These are phyloP conservation scores for Pascua guehoae DNA, from an alignment of 1,284 basidiomycete species.

Conservation along the genomic window DNA sequence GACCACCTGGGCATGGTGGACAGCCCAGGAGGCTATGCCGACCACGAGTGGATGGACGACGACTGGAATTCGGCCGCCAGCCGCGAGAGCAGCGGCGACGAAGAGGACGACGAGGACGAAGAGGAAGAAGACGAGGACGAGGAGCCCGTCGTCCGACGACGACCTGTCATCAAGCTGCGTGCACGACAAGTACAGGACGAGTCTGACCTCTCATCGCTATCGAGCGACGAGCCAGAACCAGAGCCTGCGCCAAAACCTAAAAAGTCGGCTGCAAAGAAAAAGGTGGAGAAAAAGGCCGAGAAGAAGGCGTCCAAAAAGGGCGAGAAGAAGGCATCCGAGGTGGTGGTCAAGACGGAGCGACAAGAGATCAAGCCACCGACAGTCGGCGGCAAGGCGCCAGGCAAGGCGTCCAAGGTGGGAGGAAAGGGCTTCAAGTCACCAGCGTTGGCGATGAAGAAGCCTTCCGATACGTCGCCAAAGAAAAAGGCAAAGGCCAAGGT, in stretches of 20 bases:
- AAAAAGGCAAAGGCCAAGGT: slow-evolving; percentile 12
- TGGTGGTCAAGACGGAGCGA: slow-evolving; percentile 6
- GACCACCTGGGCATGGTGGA: slow-evolving; percentile 38
- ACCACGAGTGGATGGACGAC: slow-evolving; percentile 22
- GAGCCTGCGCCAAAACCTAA: slow-evolving; percentile 8
- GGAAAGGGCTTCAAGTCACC: slow-evolving; percentile 21
- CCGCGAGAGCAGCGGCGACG: slow-evolving; percentile 27
- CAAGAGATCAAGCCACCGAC: no score
- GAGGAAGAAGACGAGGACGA: slow-evolving; percentile 13
- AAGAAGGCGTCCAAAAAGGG: slow-evolving; percentile 11
- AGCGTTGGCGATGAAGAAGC: slow-evolving; percentile 17
- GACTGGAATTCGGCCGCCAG: slow-evolving; percentile 29
- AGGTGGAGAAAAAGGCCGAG: slow-evolving; percentile 1
- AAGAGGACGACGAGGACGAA: slow-evolving; percentile 22
- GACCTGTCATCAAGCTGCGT: slow-evolving; percentile 9
- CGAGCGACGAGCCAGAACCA: slow-evolving; percentile 19
- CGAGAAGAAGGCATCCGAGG: slow-evolving; percentile 8
- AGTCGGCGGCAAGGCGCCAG: not conserved
- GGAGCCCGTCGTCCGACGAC: slow-evolving; percentile 5
- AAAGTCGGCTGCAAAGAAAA: slow-evolving; percentile 6
- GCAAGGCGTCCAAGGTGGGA: slow-evolving; percentile 12
- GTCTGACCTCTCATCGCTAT: slow-evolving; percentile 29
- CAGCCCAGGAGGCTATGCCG: slow-evolving; percentile 19
- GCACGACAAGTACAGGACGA: slow-evolving; percentile 20
- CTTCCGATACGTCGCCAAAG: not conserved